Percentiles rank a stretch among this genome's conserved stretches.
phyloP scores from a whole-genome alignment of 129 eudicot species.

The Ambrosia trifida region DNA sequence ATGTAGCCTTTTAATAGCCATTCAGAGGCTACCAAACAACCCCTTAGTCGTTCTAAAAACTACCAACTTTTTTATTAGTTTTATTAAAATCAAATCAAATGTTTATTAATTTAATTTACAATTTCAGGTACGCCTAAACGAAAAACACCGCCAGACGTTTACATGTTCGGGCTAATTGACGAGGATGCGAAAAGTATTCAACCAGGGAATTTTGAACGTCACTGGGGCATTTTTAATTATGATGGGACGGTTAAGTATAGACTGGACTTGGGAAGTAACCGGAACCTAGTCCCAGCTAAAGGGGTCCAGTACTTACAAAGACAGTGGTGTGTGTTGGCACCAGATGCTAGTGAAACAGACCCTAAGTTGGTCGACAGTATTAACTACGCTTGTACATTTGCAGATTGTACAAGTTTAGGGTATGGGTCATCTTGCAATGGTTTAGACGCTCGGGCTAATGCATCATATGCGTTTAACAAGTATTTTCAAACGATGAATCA shows the following conservation, averaged over 20 bases:
- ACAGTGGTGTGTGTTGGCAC: conserved; percentile 83
- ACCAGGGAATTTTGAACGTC: conserved; percentile 94
- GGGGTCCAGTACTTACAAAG: conserved; percentile 74
- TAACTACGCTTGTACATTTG: conserved; percentile 64
- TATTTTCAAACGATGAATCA: conserved; percentile 80
- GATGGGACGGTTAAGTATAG: conserved; percentile 77
- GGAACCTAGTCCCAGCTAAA: conserved; percentile 63
- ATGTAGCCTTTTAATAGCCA: too few relatives aligned
- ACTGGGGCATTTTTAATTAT: conserved; percentile 83
- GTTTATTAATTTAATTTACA: not conserved
- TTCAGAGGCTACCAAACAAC: too few relatives aligned
- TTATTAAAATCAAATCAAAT: not conserved
- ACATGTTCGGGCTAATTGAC: conserved; percentile 67
- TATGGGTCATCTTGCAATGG: conserved; percentile 78
- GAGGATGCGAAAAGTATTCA: conserved; percentile 82
- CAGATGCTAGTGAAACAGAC: conserved; percentile 53
- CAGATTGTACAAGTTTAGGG: conserved; percentile 93
- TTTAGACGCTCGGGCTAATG: conserved; percentile 64
- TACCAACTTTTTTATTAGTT: not conserved
- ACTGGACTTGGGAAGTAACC: conserved; percentile 39
- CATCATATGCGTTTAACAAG: conserved; percentile 87
- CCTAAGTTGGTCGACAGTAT: conserved; percentile 56
- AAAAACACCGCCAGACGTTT: conserved; percentile 64
- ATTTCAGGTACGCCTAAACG: conserved; percentile 61
- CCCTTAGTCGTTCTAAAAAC: too few relatives aligned